phyloP scores from a whole-genome alignment of 2,329 filamentous ascomycete genomes.

The Trichoderma citrinoviride region DNA sequence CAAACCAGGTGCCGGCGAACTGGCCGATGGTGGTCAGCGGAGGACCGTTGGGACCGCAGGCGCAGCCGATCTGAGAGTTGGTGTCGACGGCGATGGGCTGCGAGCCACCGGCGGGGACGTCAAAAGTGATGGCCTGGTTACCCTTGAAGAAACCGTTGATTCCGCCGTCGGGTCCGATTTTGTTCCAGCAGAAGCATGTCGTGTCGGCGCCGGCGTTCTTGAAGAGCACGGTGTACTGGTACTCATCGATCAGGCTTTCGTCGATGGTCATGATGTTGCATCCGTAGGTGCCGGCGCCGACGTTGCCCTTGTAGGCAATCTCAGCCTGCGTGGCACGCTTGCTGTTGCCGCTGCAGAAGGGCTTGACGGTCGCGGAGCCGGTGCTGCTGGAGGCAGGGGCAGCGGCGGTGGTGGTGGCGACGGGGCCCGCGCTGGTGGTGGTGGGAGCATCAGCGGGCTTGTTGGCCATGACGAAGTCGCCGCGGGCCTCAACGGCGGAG shows the following conservation, averaged over 20 bases:
- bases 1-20: slow-evolving; percentile 47
- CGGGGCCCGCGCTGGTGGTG: slow-evolving; percentile 23
- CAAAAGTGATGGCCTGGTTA: slow-evolving; percentile 42
- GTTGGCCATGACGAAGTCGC: slow-evolving; percentile 37
- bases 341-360: slow-evolving; percentile 37
- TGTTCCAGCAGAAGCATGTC: slow-evolving; percentile 49
- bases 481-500: slow-evolving; percentile 32
- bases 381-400: slow-evolving; percentile 17
- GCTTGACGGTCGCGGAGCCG: slow-evolving; percentile 17
- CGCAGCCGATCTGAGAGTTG: slow-evolving; percentile 49
- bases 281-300: slow-evolving; percentile 44
- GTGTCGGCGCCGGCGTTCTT: slow-evolving; percentile 37
- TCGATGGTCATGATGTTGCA: slow-evolving; percentile 52
- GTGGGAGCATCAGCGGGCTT: slow-evolving; percentile 34
- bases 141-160: slow-evolving; percentile 51
- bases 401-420: slow-evolving; percentile 23
- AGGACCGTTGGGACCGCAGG: slow-evolving; percentile 40
- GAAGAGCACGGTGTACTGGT: slow-evolving; percentile 46
- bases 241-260: slow-evolving; percentile 36
- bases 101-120: slow-evolving; percentile 37
- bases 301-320: slow-evolving; percentile 50
- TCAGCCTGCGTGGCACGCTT: slow-evolving; percentile 49
- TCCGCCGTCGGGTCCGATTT: slow-evolving; percentile 46
- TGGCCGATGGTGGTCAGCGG: slow-evolving; percentile 40
- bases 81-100: slow-evolving; percentile 45